These are phyloP conservation scores for Diaporthe helianthi DNA, from an alignment of 2,329 filamentous ascomycete species.

Conservation along the genomic window DNA sequence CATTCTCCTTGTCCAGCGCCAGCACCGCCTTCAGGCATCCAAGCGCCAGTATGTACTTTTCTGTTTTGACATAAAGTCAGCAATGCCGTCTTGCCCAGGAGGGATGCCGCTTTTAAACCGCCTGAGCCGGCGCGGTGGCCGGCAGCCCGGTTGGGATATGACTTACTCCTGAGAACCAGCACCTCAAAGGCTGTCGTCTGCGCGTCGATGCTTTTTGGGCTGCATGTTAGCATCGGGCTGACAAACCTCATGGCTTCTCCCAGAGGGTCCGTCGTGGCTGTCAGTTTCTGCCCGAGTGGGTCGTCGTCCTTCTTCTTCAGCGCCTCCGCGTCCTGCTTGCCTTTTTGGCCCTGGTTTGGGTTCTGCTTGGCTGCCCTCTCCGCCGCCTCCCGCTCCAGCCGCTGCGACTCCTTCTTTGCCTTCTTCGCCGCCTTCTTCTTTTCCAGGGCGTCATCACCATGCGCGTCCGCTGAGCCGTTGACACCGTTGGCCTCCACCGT, in stretches of 20 bases:
- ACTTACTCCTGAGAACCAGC: constrained; percentile 81
- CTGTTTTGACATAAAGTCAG: constrained; percentile 52
- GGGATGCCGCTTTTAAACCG: neutral
- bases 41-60: constrained; percentile 86
- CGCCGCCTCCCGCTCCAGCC: constrained; percentile 76
- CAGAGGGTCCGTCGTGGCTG: constrained; percentile 82
- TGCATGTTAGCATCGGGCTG: constrained; percentile 79
- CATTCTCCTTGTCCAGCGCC: constrained; percentile 71
- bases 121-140: no score
- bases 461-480: constrained; percentile 55
- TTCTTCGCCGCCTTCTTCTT: constrained; percentile 91
- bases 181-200: constrained; percentile 92
- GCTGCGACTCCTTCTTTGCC: constrained; percentile 75
- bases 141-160: no score
- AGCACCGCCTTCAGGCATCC: constrained; percentile 81
- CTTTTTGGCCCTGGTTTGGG: constrained; percentile 76
- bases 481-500: constrained; percentile 67
- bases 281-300: constrained; percentile 80
- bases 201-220: constrained; percentile 78
- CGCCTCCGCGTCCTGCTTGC: constrained; percentile 63
- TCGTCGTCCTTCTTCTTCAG: constrained; percentile 90
- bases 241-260: constrained; percentile 89
- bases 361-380: constrained; percentile 82
- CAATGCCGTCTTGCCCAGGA: constrained; percentile 18
- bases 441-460: constrained; percentile 67